These are phyloP conservation scores for Boletus edulis DNA, from an alignment of 768 basidiomycete genomes.

Conservation along the genomic window DNA sequence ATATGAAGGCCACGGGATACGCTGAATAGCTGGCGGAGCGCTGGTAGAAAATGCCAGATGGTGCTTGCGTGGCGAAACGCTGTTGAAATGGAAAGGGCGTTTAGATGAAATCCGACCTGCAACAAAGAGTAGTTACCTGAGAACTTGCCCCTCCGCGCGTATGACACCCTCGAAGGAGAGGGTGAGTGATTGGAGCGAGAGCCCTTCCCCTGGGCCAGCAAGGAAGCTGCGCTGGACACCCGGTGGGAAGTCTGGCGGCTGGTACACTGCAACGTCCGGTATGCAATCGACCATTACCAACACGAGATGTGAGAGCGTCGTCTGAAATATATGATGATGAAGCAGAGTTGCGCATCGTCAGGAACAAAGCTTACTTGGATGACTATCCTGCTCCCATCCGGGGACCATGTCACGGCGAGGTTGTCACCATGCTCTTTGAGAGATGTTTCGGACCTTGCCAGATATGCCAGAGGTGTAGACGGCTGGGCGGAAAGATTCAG, in stretches of 20 bases:
- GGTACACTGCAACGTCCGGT: slow-evolving; percentile 54
- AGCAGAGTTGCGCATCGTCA: not conserved
- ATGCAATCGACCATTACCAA: slow-evolving; percentile 64
- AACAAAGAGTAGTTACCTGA: slow-evolving; percentile 48
- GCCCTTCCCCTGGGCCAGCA: slow-evolving; percentile 77
- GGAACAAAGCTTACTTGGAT: slow-evolving; percentile 57
- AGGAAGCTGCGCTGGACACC: slow-evolving; percentile 65
- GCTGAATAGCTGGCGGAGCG: slow-evolving; percentile 73
- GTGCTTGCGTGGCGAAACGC: slow-evolving; percentile 71
- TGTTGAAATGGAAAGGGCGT: slow-evolving; percentile 27
- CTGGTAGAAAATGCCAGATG: slow-evolving; percentile 73
- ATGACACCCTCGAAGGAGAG: slow-evolving; percentile 82
- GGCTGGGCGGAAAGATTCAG: slow-evolving; percentile 45
- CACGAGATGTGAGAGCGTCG: slow-evolving; percentile 75
- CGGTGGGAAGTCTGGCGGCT: slow-evolving; percentile 45
- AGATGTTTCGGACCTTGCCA: slow-evolving; percentile 75
- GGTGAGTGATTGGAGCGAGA: slow-evolving; percentile 63
- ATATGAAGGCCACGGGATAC: slow-evolving; percentile 78
- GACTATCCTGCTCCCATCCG: slow-evolving; percentile 75
- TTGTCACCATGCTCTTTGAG: slow-evolving; percentile 86
- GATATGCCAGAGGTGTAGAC: slow-evolving; percentile 64
- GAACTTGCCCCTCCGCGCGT: slow-evolving; percentile 68
- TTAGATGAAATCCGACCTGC: not conserved
- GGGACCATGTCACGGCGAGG: slow-evolving; percentile 71
- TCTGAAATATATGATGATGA: slow-evolving; percentile 43